Conservation (phyloP, 2,329 filamentous ascomycete genomes). For the Polytolypa hystricis region DNA sequence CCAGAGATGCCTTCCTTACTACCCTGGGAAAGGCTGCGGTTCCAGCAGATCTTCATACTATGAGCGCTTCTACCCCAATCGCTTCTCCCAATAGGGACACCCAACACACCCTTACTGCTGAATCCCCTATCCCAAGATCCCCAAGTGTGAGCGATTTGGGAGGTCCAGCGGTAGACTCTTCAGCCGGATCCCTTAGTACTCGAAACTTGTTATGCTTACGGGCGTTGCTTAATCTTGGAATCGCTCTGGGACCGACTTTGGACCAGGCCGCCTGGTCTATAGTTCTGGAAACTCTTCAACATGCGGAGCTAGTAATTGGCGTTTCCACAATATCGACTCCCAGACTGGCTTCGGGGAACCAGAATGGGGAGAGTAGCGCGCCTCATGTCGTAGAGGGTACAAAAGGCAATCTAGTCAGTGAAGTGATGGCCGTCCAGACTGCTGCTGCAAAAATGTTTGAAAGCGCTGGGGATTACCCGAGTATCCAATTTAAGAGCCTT, state of each 20-base stretch:
- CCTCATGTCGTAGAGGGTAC: conserved; percentile 33
- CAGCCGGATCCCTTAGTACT: conserved; percentile 56
- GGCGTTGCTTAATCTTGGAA: conserved; percentile 87
- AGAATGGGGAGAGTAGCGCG: conserved; percentile 18
- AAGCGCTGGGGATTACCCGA: conserved; percentile 83
- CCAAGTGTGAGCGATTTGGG: conserved; percentile 19
- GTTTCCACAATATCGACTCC: conserved; percentile 18
- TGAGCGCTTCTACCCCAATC: conserved; percentile 14
- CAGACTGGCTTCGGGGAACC: conserved; percentile 19
- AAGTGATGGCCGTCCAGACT: conserved; percentile 79
- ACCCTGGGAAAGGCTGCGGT: conserved; percentile 89
- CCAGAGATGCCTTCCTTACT: conserved; percentile 87
- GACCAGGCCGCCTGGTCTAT: conserved; percentile 73
- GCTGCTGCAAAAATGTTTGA: conserved; percentile 80
- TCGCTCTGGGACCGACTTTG: conserved; percentile 81
- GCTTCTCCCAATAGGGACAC: conserved; percentile 12
- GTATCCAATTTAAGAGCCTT: conserved; percentile 66
- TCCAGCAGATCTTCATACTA: conserved; percentile 62
- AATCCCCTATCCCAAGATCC: conserved; percentile 17
- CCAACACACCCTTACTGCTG: conserved; percentile 18
- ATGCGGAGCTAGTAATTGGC: conserved; percentile 76
- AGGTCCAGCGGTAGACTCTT: conserved; percentile 29
- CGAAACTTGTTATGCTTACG: conserved; percentile 82
- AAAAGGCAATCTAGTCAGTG: conserved; percentile 57
- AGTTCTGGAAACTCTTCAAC: conserved; percentile 79